A percentile compares a stretch with the other conserved stretches of the same genome.
Conservation (phyloP, 148 eudicot genomes). For the Dysphania ambrosioides region DNA sequence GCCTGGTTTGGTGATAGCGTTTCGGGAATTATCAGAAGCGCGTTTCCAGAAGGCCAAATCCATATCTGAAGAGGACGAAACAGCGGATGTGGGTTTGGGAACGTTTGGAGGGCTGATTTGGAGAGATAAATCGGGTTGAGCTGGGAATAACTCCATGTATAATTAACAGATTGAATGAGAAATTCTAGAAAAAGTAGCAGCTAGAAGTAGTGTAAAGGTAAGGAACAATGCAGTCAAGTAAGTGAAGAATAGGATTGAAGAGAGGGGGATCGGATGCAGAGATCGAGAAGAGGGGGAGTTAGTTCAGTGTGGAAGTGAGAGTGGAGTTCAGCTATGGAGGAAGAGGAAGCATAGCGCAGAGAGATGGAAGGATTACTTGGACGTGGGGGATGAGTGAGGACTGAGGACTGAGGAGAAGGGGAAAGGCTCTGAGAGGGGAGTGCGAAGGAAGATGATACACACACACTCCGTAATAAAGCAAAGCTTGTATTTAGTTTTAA, state of each 20-base stretch:
- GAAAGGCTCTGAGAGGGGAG: neutral
- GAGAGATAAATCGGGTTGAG: conserved; percentile 91
- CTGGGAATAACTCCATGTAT: conserved; percentile 84
- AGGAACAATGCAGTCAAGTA: too few relatives aligned
- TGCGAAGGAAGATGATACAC: too few relatives aligned
- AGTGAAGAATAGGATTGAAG: neutral
- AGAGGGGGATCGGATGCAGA: neutral
- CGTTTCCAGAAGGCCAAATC: conserved; percentile 62
- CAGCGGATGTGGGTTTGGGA: conserved; percentile 38
- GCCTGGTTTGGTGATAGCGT: conserved; percentile 14
- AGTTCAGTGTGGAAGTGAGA: too few relatives aligned
- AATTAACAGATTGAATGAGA: neutral
- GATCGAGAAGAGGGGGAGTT: conserved; percentile 22
- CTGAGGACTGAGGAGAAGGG: conserved; percentile 7
- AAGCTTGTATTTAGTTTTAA: neutral
- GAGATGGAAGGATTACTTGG: conserved; percentile 38
- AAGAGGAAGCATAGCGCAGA: too few relatives aligned
- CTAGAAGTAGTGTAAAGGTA: too few relatives aligned
- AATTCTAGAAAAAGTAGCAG: too few relatives aligned
- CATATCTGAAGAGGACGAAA: conserved; percentile 15
- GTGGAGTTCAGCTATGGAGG: too few relatives aligned
- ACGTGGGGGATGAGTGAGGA: too few relatives aligned
- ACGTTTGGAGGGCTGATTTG: conserved; percentile 86
- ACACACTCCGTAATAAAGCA: conserved; percentile 9
- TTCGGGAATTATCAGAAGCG: conserved; percentile 38